Conservation (phyloP, 371 early-diverging fungal genomes). For the Parasitella parasitica region DNA sequence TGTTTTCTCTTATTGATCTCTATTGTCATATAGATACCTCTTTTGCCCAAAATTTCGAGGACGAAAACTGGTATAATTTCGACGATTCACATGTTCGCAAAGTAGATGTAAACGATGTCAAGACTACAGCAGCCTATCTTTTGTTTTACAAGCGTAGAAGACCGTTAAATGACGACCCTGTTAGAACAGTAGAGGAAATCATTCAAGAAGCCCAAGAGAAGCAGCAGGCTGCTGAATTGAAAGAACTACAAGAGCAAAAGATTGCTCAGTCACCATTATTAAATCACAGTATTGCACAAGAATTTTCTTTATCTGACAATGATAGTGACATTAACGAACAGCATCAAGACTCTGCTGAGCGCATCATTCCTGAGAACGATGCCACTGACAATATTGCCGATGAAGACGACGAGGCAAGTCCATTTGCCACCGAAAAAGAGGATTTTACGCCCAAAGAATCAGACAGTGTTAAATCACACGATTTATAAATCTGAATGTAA, state of each 20-base stretch:
- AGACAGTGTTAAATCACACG: not conserved
- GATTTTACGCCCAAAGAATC: too few relatives aligned
- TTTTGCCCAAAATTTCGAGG: slow-evolving; percentile 77
- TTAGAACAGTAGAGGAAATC: slow-evolving; percentile 19
- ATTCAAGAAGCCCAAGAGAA: slow-evolving; percentile 12
- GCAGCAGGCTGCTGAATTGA: slow-evolving; percentile 31
- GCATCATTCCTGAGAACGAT: too few relatives aligned
- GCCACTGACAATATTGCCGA: not conserved
- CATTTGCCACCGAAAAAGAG: not conserved
- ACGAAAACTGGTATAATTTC: slow-evolving; percentile 83
- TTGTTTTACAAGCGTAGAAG: slow-evolving; percentile 81
- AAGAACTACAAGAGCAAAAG: not conserved
- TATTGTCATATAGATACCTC: slow-evolving; percentile 76
- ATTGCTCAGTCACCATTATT: not conserved
- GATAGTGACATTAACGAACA: not conserved
- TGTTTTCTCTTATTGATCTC: not conserved
- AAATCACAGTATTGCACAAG: not conserved
- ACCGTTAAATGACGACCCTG: not conserved
- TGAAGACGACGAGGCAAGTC: not conserved
- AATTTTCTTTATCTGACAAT: not conserved
- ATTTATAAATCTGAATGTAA: not conserved
- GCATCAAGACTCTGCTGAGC: not conserved
- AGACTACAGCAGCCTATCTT: slow-evolving; percentile 81
- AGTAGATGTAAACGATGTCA: slow-evolving; percentile 53
- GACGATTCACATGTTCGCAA: slow-evolving; percentile 82